Percentiles rank a stretch among this genome's conserved stretches.
These are phyloP conservation scores for Sindora glabra DNA, from an alignment of 306 rosid species.

Conservation along the genomic window DNA sequence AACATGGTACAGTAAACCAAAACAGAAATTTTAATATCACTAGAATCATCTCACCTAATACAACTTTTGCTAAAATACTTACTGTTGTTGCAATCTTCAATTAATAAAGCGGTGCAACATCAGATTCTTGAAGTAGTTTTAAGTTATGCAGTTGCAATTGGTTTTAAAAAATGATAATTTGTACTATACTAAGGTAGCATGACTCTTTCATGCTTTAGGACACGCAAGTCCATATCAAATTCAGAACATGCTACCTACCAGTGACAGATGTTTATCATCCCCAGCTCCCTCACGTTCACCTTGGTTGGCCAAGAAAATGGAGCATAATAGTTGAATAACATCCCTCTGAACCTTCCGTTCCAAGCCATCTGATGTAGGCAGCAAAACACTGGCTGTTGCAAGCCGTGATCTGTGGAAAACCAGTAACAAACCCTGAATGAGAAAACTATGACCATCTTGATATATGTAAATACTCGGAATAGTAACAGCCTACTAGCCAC, in stretches of 20 bases:
- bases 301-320: conserved; percentile 88
- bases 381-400: conserved; percentile 34
- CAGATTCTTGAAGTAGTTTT: neutral
- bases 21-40: neutral
- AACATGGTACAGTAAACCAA: neutral
- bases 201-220: neutral
- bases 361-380: conserved; percentile 38
- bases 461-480: too few species aligned
- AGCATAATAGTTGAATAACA: conserved; percentile 57
- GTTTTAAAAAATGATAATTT: neutral
- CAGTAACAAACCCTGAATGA: neutral
- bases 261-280: conserved; percentile 39
- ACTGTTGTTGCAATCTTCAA: neutral
- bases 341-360: conserved; percentile 41
- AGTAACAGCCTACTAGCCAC: neutral
- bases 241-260: conserved; percentile 45
- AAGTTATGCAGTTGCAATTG: neutral
- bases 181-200: neutral
- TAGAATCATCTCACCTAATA: neutral
- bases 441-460: too few species aligned
- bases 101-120: neutral
- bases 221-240: conserved; percentile 1
- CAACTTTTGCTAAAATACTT: neutral
- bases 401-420: conserved; percentile 33
- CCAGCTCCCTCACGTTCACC: conserved; percentile 68